Conservation (phyloP, 345 rosid species). For the Brassica cretica region DNA sequence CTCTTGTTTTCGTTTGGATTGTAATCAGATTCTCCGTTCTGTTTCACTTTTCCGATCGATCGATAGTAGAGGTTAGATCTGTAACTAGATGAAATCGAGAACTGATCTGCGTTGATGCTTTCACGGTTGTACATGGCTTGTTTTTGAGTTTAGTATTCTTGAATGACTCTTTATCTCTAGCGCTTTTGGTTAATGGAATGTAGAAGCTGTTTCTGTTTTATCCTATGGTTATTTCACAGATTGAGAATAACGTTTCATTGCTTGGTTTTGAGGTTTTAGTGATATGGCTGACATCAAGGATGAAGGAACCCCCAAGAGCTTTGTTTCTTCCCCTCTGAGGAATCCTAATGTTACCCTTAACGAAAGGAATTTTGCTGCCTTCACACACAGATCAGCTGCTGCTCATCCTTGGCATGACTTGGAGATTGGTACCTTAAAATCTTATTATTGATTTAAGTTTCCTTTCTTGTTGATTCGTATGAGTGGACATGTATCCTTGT, state of each 20-base stretch:
- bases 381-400: constrained; percentile 72
- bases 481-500: background rate
- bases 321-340: constrained; percentile 33
- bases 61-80: background rate
- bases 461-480: background rate
- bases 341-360: constrained; percentile 49
- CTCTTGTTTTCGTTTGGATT: background rate
- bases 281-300: constrained; percentile 54
- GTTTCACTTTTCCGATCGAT: background rate
- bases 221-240: too few species aligned
- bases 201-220: too few species aligned
- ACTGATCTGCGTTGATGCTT: too few species aligned
- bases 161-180: too few species aligned
- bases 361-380: constrained; percentile 78
- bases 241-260: too few species aligned
- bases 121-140: too few species aligned
- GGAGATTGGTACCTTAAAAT: constrained; percentile 60
- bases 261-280: constrained; percentile 16
- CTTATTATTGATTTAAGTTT: background rate
- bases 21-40: background rate
- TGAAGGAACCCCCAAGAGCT: constrained; percentile 36
- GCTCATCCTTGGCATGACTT: constrained; percentile 98
- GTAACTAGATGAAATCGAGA: too few species aligned
- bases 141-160: too few species aligned
- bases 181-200: too few species aligned